Conservation (phyloP, 1,284 basidiomycete genomes). For the Cutaneotrichosporon dermatis region DNA sequence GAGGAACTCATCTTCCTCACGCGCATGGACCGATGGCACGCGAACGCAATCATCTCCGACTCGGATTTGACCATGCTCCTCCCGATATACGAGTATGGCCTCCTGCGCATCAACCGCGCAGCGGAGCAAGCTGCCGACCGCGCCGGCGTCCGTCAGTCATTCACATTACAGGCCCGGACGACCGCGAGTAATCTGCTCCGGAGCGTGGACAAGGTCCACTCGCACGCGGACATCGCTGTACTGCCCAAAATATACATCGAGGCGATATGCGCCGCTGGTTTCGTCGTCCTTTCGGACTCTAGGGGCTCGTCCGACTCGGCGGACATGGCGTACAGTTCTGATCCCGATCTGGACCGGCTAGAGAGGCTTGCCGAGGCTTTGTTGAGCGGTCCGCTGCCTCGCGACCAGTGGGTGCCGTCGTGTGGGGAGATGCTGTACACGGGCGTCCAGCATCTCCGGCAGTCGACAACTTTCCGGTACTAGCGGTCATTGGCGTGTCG, state of each 20-base stretch:
- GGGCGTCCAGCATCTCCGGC: neutral
- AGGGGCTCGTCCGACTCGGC: too few relatives aligned
- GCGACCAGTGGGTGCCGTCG: neutral
- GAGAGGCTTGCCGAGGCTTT: neutral
- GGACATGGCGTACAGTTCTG: too few relatives aligned
- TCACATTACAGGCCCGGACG: neutral
- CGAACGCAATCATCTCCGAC: neutral
- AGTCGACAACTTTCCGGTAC: neutral
- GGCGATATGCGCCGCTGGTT: neutral
- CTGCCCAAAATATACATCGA: neutral
- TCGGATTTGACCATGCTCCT: neutral
- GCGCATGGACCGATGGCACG: neutral
- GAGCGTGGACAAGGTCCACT: neutral
- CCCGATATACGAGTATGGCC: neutral
- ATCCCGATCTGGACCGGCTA: neutral
- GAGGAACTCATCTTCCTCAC: neutral
- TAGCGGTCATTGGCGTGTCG: neutral
- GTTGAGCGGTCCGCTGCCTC: neutral
- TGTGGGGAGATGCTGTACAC: neutral
- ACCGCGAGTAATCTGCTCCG: neutral
- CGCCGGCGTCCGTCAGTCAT: neutral
- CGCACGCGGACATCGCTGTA: neutral
- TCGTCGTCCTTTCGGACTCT: neutral
- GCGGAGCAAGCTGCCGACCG: neutral
- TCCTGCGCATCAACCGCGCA: neutral